Evolutionary conservation across 2,329 filamentous ascomycete species (phyloP).

Genomic region (Catunica adiposa): DNA sequence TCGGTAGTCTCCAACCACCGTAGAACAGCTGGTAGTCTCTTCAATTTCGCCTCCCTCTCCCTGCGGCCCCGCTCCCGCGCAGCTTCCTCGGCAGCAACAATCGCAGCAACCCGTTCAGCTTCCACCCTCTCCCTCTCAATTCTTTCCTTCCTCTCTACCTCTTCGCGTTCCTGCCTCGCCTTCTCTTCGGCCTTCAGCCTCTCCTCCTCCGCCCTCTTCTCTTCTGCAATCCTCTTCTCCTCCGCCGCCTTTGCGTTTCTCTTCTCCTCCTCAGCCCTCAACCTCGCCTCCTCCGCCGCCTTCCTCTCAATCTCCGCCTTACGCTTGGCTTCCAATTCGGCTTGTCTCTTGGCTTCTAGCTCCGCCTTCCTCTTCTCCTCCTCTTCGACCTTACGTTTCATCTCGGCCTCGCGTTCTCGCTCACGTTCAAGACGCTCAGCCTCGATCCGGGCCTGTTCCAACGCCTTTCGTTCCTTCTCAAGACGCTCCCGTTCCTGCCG

Average conservation of each 20-base stretch:
- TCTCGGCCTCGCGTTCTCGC: constrained; percentile 15
- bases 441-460: constrained; percentile 17
- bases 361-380: background rate
- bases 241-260: constrained; percentile 23
- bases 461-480: constrained; percentile 18
- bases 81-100: constrained; percentile 32
- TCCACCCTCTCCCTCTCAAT: background rate
- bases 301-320: background rate
- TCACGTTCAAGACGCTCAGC: constrained; percentile 15
- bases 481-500: constrained; percentile 17
- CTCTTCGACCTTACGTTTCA: constrained; percentile 16
- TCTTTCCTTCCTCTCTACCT: background rate
- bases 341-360: background rate
- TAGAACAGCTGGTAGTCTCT: constrained; percentile 42
- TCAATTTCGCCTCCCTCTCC: constrained; percentile 36
- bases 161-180: constrained; percentile 31
- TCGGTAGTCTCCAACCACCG: constrained; percentile 40
- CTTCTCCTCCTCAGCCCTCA: constrained; percentile 4
- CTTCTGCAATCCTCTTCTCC: constrained; percentile 16
- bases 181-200: constrained; percentile 22
- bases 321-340: background rate
- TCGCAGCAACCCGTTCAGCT: constrained; percentile 22
- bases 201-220: constrained; percentile 15
- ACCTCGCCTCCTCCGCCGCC: background rate
- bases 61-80: constrained; percentile 36